These are phyloP conservation scores for Pichia cactophila DNA, from an alignment of 1,139 yeast genomes.

Conservation along the genomic window DNA sequence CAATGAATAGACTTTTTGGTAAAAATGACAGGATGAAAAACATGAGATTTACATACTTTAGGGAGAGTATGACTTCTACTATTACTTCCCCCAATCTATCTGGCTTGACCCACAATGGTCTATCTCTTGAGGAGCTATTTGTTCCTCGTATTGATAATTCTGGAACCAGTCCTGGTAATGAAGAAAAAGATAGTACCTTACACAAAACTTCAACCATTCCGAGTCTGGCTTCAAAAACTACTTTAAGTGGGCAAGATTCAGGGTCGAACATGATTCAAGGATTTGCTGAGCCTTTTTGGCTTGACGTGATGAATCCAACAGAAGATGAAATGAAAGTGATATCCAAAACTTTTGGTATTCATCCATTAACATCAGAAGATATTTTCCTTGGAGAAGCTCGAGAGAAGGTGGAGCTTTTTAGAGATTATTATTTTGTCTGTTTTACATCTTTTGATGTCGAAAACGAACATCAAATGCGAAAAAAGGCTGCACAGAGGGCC, in stretches of 20 bases:
- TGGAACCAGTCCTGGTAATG: neutral
- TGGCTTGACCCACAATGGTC: slow-evolving; percentile 56
- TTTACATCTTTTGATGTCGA: slow-evolving; percentile 88
- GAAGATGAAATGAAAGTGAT: slow-evolving; percentile 95
- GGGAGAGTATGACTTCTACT: slow-evolving; percentile 83
- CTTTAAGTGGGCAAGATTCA: neutral
- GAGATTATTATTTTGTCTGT: slow-evolving; percentile 84
- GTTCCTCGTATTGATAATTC: slow-evolving; percentile 31
- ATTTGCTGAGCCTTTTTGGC: slow-evolving; percentile 61
- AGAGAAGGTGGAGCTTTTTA: slow-evolving; percentile 89
- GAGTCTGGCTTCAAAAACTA: neutral
- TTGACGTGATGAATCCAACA: slow-evolving; percentile 86
- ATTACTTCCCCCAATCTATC: slow-evolving; percentile 86
- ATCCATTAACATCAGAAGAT: slow-evolving; percentile 94
- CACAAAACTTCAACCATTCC: slow-evolving; percentile 1
- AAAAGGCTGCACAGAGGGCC: slow-evolving; percentile 22
- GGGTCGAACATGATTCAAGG: neutral
- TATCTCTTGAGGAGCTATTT: slow-evolving; percentile 42
- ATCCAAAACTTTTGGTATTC: slow-evolving; percentile 87
- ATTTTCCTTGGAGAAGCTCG: slow-evolving; percentile 89
- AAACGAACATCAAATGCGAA: slow-evolving; percentile 51
- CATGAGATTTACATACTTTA: slow-evolving; percentile 77
- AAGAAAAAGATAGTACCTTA: slow-evolving; percentile 3
- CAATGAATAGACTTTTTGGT: slow-evolving; percentile 45
- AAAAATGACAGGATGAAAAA: slow-evolving; percentile 35